Conservation (phyloP, 2,329 filamentous ascomycete genomes). For the Pestalotiopsis sp. region DNA sequence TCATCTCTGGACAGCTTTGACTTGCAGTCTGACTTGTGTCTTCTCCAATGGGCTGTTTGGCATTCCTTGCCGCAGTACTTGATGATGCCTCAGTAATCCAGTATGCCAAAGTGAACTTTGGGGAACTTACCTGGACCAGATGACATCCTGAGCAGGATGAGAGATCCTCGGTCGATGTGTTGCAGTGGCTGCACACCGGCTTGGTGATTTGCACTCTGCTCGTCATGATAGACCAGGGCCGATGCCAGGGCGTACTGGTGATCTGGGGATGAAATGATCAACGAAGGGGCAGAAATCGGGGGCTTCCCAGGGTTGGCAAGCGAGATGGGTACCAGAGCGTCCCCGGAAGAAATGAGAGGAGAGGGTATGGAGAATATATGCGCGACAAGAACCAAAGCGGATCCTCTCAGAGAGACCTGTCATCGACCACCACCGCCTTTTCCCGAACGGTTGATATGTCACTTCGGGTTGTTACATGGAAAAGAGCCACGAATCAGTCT, state of each 20-base stretch:
- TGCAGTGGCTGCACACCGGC: neutral
- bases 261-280: neutral
- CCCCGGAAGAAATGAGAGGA: neutral
- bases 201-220: neutral
- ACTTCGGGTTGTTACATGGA: neutral
- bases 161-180: neutral
- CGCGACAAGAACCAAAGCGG: neutral
- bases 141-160: neutral
- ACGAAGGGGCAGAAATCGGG: neutral
- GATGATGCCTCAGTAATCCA: neutral
- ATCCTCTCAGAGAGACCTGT: neutral
- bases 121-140: neutral
- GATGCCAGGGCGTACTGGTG: neutral
- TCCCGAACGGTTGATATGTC: neutral
- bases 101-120: neutral
- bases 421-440: neutral
- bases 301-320: neutral
- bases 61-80: neutral
- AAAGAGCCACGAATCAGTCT: neutral
- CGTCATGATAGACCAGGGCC: neutral
- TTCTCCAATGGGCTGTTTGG: neutral
- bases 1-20: neutral
- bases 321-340: neutral
- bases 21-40: neutral
- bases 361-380: neutral